A percentile compares a stretch with the other conserved stretches of the same genome.
Conservation (phyloP, 2,329 filamentous ascomycete species). For the Ophiocordyceps robertsii region DNA sequence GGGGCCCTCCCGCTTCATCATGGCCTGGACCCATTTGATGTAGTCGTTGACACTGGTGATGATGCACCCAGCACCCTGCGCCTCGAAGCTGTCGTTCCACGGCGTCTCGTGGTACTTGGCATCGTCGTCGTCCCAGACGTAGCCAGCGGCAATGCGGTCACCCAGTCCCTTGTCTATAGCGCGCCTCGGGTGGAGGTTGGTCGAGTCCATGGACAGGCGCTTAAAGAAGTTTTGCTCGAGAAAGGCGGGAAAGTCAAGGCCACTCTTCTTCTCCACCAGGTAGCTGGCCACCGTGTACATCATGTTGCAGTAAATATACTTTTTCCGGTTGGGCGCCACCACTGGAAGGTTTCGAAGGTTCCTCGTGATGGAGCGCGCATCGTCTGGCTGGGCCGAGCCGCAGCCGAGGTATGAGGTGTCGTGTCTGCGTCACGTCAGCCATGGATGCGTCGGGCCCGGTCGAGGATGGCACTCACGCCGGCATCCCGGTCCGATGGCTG, state of each 20-base stretch:
- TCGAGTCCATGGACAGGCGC: constrained; percentile 5
- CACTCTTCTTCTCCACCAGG: constrained; percentile 9
- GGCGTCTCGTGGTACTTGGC: constrained; percentile 1
- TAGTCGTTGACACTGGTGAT: constrained; percentile 15
- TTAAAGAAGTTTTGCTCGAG: constrained; percentile 5
- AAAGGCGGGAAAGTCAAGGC: constrained; percentile 9
- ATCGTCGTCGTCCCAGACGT: constrained; percentile 7
- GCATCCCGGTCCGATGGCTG: constrained; percentile 12
- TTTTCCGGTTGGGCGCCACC: constrained; percentile 9
- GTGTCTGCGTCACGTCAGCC: constrained; percentile 6
- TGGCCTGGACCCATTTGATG: constrained; percentile 13
- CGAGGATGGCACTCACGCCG: constrained; percentile 4
- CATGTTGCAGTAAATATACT: constrained; percentile 14
- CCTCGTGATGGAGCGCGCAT: constrained; percentile 10
- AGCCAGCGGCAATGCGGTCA: constrained; percentile 7
- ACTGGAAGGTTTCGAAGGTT: constrained; percentile 14
- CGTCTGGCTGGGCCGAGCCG: constrained; percentile 7
- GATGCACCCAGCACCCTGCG: constrained; percentile 15
- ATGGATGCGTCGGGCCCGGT: neutral
- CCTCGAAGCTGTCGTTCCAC: constrained; percentile 9
- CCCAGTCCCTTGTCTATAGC: constrained; percentile 8
- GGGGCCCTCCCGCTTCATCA: constrained; percentile 10
- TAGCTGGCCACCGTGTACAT: constrained; percentile 14
- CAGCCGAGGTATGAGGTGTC: constrained; percentile 11
- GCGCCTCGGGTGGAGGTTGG: constrained; percentile 9